Evolutionary conservation across 306 rosid species (phyloP), one percentile per base, ranked within the genome.

Genomic region (Hylodesmum podocarpum): DNA sequence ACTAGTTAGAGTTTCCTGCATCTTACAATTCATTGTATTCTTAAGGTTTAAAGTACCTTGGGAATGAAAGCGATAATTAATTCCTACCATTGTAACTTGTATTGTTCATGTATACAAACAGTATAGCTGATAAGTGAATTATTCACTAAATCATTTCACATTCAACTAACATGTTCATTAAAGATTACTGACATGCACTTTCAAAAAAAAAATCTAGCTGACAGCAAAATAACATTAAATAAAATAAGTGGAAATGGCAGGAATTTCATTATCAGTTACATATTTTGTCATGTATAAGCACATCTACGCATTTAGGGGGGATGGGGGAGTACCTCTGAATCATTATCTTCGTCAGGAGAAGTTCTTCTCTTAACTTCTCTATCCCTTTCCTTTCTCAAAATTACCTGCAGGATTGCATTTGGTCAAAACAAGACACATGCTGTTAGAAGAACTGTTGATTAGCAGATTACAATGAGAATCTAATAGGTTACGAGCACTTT

Each of bases 301-400:
- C 37, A 63, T 43, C 53, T 49, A 74, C 22, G 43, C 37, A 68
- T 29, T 53, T 39, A 54, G 33, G 37, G 28, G 11, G 40, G 22
- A 0, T 2, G 18, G 31, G 22, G 55, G 5, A 76, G 33, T 83
- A 93, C 98, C 97, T 95, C 98, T 15, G 97, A 92, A 73, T 86
- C 85, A 84, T 79, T 80, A 62, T 84, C 87, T 46, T 87, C 95
- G 36, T 85, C 92, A 8, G 82, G 79, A 3, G 84, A 80, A 73
- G 84, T 87, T 61, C 84, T 86, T 81, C 91, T 84, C 86, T 82
- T 90, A 62, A 89, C 98, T 46, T 68, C 87, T 50, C 90, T 85
- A 75, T 72, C 76, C 49, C 67, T 86, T 86, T 84, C 90, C 80
- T 69, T 85, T 21, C 71, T 85, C 51, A 46, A 82, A 71, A 88